Base-by-base conservation (phyloP, 2,329 filamentous ascomycete genomes). In the Pseudogymnoascus sp. region DNA sequence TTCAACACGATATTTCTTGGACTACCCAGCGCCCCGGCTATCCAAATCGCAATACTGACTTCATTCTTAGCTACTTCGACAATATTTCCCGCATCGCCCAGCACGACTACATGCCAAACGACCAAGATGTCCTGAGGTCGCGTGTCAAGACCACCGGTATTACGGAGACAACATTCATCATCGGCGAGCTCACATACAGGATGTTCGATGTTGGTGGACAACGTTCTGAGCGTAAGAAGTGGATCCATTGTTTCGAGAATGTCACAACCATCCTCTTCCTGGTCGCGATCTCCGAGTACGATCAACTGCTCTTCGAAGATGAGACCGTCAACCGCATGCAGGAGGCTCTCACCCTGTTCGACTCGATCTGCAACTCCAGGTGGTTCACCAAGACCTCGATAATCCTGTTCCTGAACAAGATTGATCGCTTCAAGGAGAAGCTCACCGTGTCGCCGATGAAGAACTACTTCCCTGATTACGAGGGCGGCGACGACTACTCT, bases 301-400 rank as follows among this genome's bases (percentile, higher is more conserved):
- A 97, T 73, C 94, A 97, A 75, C 94, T 93, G 69, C 80, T 97
- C 45, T 91, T 97, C 10, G 93, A 97, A 77, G 93, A 97, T 74
- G 92, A 96, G 76, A 94, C 95, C 72, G 93, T 92, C 83, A 94
- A 94, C 77, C 90, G 91, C 81, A 94, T 94, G 90, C 90, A 93
- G 74, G 90, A 94, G 76, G 90, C 90, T 0, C 79, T 94, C 73
- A 93, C 91, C 66, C 81, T 94, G 11, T 94, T 93, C 73, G 90
- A 93, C 73, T 92, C 90, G 6, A 89, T 94, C 72, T 91, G 90
- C 78, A 93, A 93, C 76, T 92, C 90, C 19, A 83, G 90, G 72
- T 94, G 90, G 90, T 94, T 94, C 77, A 91, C 91, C 76, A 90
- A 91, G 78, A 93, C 91, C 1, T 91, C 90, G 8, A 92, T 93